Percentiles rank a stretch among this genome's conserved stretches.
Conservation (phyloP, 768 basidiomycete species). For the Hypsizygus marmoreus region DNA sequence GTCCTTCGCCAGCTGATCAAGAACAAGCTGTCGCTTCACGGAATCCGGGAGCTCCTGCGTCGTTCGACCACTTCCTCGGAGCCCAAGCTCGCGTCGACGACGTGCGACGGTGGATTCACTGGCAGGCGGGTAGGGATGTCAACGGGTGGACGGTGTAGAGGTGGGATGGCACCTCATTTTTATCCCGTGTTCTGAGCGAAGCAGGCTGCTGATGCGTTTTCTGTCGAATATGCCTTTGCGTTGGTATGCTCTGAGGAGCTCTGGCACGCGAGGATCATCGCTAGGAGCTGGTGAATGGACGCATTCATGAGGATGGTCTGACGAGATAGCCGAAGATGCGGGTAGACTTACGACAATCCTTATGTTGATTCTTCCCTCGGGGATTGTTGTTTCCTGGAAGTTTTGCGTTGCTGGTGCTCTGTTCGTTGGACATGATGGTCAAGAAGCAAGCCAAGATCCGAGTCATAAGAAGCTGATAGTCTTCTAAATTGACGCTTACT, state of each 20-base stretch:
- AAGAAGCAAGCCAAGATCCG: no score
- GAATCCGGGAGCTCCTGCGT: constrained; percentile 27
- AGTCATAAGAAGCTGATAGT: no score
- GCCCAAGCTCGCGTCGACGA: constrained; percentile 26
- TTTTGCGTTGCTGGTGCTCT: no score
- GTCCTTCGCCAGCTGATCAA: constrained; percentile 37
- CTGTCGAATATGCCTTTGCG: constrained; percentile 12
- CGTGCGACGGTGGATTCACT: constrained; percentile 32
- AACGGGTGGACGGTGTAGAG: neutral
- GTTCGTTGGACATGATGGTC: no score
- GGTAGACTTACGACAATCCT: constrained; percentile 10
- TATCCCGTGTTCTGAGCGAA: constrained; percentile 14
- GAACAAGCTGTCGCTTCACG: constrained; percentile 32
- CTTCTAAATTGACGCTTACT: no score
- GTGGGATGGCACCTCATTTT: constrained; percentile 24
- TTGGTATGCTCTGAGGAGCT: constrained; percentile 9
- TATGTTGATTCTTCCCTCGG: constrained; percentile 13
- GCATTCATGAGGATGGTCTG: neutral
- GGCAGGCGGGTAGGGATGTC: neutral
- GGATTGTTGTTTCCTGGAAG: constrained; percentile 16
- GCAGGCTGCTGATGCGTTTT: constrained; percentile 8
- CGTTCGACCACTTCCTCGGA: constrained; percentile 29
- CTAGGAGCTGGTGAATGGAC: constrained; percentile 2
- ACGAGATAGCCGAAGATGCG: neutral
- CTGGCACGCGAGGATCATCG: constrained; percentile 11